Percentiles rank a stretch among this genome's conserved stretches.
phyloP scores from a whole-genome alignment of 1,139 yeast genomes.

The Yamadazyma dushanensis region DNA sequence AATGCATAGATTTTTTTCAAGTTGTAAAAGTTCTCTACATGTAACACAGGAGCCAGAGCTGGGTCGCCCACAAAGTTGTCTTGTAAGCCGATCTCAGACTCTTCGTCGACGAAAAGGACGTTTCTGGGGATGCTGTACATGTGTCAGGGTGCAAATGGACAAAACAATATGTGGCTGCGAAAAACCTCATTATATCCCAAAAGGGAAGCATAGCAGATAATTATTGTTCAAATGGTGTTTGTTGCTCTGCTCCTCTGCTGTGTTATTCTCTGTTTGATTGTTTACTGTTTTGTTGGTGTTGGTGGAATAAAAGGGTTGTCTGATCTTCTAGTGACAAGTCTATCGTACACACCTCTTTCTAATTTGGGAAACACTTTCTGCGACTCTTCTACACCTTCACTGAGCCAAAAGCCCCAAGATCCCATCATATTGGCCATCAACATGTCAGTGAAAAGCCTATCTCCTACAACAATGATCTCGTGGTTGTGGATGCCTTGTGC shows the following conservation, averaged over 20 bases:
- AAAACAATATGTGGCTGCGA: conserved; percentile 6
- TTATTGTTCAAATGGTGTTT: too few species aligned
- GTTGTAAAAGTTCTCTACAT: conserved; percentile 6
- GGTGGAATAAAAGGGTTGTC: conserved; percentile 30
- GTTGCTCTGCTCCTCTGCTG: too few species aligned
- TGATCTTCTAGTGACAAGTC: conserved; percentile 24
- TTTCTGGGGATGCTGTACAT: conserved; percentile 10
- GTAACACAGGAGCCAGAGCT: not conserved
- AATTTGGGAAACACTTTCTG: conserved; percentile 48
- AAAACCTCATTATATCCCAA: too few species aligned
- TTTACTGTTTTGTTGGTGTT: conserved; percentile 16
- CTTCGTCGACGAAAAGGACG: conserved; percentile 5
- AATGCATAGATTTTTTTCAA: conserved; percentile 19
- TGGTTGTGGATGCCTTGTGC: conserved; percentile 42
- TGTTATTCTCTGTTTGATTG: too few species aligned
- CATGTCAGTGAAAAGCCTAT: conserved; percentile 85
- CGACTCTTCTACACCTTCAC: conserved; percentile 68
- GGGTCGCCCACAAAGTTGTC: conserved; percentile 1
- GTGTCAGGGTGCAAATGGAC: not conserved
- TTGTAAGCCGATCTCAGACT: not conserved
- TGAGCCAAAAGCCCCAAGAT: conserved; percentile 79
- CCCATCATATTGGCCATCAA: conserved; percentile 96
- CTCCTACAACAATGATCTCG: conserved; percentile 86
- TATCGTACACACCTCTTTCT: conserved; percentile 48
- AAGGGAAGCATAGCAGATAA: too few species aligned